These are phyloP conservation scores for Geotrichum cucujoidarum DNA, from an alignment of 1,139 yeast genomes.

Conservation along the genomic window DNA sequence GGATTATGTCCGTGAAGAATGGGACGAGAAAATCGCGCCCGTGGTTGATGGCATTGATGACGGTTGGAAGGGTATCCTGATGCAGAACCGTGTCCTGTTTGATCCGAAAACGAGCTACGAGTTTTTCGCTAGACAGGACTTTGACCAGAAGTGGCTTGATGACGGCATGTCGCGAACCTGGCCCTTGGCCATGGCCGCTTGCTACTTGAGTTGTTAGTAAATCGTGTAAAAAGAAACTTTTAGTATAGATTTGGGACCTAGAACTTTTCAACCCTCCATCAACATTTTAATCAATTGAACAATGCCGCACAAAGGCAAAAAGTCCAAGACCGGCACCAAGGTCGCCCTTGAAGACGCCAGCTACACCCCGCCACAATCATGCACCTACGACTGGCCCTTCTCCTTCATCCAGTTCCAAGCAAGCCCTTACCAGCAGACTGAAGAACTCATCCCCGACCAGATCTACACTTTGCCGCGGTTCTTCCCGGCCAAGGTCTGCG, in stretches of 20 bases:
- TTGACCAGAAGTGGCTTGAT: constrained; percentile 56
- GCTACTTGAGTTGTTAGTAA: neutral
- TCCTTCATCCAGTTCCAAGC: constrained; percentile 19
- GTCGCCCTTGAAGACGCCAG: constrained; percentile 1
- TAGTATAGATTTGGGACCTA: no score
- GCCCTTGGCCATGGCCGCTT: constrained; percentile 71
- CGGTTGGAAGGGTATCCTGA: constrained; percentile 84
- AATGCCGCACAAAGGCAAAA: constrained; percentile 9
- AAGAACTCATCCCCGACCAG: constrained; percentile 35
- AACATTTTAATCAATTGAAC: no score
- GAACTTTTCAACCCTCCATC: no score
- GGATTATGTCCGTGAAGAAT: constrained; percentile 67
- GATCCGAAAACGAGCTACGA: constrained; percentile 59
- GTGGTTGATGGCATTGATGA: constrained; percentile 53
- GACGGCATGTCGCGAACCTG: constrained; percentile 88
- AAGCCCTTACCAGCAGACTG: constrained; percentile 18
- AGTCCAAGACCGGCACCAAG: neutral
- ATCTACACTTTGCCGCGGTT: constrained; percentile 47
- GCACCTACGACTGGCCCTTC: constrained; percentile 24
- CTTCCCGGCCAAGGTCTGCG: constrained; percentile 43
- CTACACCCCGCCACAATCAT: constrained; percentile 2
- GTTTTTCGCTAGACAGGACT: constrained; percentile 56
- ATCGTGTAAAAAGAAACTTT: no score
- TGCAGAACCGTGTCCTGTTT: constrained; percentile 65
- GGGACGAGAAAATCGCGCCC: constrained; percentile 50